Evolutionary conservation across 2,329 filamentous ascomycete genomes (phyloP), one percentile per base, ranked within the genome.

Genomic region (Ascochyta lentis): DNA sequence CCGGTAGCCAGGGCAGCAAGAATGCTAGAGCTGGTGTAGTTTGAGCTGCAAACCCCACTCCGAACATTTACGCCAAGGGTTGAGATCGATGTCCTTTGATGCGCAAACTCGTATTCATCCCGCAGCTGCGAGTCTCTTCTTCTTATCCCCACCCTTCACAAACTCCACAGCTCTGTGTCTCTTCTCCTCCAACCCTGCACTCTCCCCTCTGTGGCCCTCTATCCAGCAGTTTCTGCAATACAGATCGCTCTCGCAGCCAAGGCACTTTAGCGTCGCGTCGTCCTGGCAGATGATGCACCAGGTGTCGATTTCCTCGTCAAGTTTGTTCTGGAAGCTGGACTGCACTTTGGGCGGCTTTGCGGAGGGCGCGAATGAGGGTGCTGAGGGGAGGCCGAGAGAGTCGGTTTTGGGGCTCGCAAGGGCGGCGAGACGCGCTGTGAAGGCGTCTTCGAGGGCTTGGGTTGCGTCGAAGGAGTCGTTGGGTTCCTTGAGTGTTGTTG

Each of bases 261-360:
- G 70, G 70, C 92, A 96, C 54, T 82, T 82, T 26, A 95, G 77
- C 3, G 86, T 86, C 0, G 89, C 91, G 68, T 95, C 89, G 55
- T 92, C 90, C 42, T 89, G 86, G 70, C 92, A 96, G 9, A 95
- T 92, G 29, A 88, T 84, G 72, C 92, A 96, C 90, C 91, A 96
- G 1, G 83, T 85, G 38, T 88, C 86, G 58, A 88, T 82, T 65
- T 94, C 90, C 31, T 89, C 87, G 64, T 93, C 88, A 0, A 87
- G 85, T 68, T 76, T 79, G 43, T 69, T 71, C n/a, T 75, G 67
- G 13, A 76, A 44, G 44, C 66, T 78, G 6, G 72, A 69, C 41
- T 71, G 70, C 1, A 72, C 52, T 44, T 71, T 73, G 2, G 69
- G 64, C 9, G 73, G 71, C 41, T 75, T 77, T 31, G 70, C 63